Percentiles rank a stretch among this genome's conserved stretches.
Conservation (phyloP, 352 stramenopile genomes). For the Phytophthora multivora region DNA sequence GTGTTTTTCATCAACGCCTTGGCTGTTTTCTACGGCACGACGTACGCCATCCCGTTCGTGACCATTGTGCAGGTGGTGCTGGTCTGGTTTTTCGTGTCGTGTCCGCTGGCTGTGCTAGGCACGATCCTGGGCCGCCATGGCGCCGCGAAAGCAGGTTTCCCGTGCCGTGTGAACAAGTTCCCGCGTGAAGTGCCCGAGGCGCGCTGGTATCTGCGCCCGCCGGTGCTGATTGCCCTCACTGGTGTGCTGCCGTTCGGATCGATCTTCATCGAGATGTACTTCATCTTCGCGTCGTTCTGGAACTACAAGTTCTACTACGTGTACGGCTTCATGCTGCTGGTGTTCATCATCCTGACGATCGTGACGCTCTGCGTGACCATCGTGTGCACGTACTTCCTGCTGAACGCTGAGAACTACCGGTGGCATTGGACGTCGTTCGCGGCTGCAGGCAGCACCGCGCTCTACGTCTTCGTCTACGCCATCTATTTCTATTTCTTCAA, state of each 20-base stretch:
- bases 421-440: slow-evolving; percentile 99
- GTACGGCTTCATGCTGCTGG: slow-evolving; percentile 99
- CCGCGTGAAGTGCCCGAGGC: slow-evolving; percentile 86
- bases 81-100: slow-evolving; percentile 98
- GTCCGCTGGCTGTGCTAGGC: slow-evolving; percentile 95
- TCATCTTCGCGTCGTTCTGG: slow-evolving; percentile 99
- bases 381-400: slow-evolving; percentile 98
- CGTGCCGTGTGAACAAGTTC: slow-evolving; percentile 97
- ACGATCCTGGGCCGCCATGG: slow-evolving; percentile 97
- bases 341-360: slow-evolving; percentile 97
- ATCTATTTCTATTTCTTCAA: slow-evolving; percentile 99
- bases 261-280: slow-evolving; percentile 99
- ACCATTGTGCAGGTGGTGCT: slow-evolving; percentile 93
- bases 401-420: slow-evolving; percentile 99
- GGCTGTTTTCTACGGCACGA: slow-evolving; percentile 82
- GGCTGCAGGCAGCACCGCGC: slow-evolving; percentile 91
- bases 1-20: slow-evolving; percentile 91
- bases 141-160: slow-evolving; percentile 85
- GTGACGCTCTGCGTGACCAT: slow-evolving; percentile 99
- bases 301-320: slow-evolving; percentile 99
- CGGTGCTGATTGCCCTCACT: slow-evolving; percentile 93
- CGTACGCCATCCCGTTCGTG: slow-evolving; percentile 86
- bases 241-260: slow-evolving; percentile 98
- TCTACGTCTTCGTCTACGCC: slow-evolving; percentile 99
- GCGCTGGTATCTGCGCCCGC: slow-evolving; percentile 80